Evolutionary conservation across 352 stramenopile species (phyloP), one percentile per base, ranked within the genome.

Genomic region (Globisporangium abappressorium): DNA sequence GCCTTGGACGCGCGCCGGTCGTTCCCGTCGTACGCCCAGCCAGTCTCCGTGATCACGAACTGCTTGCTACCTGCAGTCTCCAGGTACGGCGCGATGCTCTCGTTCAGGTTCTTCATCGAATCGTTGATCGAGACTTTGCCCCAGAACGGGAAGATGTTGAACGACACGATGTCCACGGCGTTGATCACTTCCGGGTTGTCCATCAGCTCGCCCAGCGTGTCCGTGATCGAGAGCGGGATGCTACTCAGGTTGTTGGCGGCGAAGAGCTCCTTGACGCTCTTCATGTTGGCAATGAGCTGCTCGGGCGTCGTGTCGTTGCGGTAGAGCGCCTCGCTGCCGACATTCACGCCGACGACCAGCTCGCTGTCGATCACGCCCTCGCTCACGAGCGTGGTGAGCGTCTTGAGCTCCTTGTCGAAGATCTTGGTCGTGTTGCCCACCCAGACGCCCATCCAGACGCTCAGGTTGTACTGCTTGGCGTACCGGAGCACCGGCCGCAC

Each of bases 91-190:
- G 72, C 57, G 65, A 85, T 79, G 49, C 82, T 80, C 60, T 69
- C 71, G 67, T 86, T 81, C 47, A 91, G 85, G 33, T 72, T 66
- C 22, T 72, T 65, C 14, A 72, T 77, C n/a, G 73, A 79, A 7
- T 68, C 67, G 46, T 82, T 66, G 24, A 86, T 68, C 12, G 57
- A 59, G 3, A 75, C 61, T 57, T 79, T 78, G 68, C 89, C 76
- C 84, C 84, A 92, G 71, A 90, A 92, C 20, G 84, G 77, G 51
- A 92, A 92, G 56, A 79, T 71, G 60, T 91, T 92, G 49, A 76
- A 81, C 54, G 76, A 79, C 53, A 90, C 73, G 46, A 85, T 82
- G 69, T 91, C 82, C 41, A 90, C 82, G 20, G 76, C 80, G 53
- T 89, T 54, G 61, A 89, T 73, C 51, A 93, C 68, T 36, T 78